Percentiles rank a stretch among this genome's conserved stretches.
These are phyloP conservation scores for Miscanthus lutarioriparius DNA, from an alignment of 176 grass and related monocot genomes.

Conservation along the genomic window DNA sequence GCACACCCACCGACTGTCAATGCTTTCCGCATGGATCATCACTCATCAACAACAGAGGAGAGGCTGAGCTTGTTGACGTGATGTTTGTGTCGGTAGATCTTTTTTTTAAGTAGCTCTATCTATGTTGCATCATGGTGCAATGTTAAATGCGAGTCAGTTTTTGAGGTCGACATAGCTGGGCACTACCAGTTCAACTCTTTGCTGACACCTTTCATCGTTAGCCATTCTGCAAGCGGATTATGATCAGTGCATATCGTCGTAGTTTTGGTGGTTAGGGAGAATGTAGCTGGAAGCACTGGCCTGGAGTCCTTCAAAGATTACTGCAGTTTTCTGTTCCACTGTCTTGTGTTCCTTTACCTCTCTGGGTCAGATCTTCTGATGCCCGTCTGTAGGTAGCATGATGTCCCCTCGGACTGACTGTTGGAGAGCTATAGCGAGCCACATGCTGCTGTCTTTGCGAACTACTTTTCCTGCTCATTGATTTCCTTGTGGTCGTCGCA, in stretches of 20 bases:
- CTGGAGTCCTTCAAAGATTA: neutral
- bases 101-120: slow-evolving; percentile 27
- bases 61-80: neutral
- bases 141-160: slow-evolving; percentile 45
- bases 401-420: neutral
- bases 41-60: neutral
- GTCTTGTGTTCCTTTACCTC: neutral
- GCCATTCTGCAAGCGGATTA: neutral
- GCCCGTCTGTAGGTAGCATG: neutral
- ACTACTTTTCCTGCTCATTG: slow-evolving; percentile 21
- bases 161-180: neutral
- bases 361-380: neutral
- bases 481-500: neutral
- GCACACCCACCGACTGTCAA: too few relatives aligned
- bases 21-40: neutral
- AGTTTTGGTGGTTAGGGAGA: neutral
- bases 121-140: slow-evolving; percentile 18
- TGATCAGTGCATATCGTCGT: neutral
- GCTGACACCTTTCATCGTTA: neutral
- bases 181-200: slow-evolving; percentile 18
- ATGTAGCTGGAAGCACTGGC: neutral
- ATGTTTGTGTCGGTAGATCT: slow-evolving; percentile 32
- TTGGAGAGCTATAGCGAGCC: too few relatives aligned
- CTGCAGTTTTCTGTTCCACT: neutral
- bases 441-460: neutral